phyloP scores from a whole-genome alignment of 768 basidiomycete species.

The Suillus brevipes region DNA sequence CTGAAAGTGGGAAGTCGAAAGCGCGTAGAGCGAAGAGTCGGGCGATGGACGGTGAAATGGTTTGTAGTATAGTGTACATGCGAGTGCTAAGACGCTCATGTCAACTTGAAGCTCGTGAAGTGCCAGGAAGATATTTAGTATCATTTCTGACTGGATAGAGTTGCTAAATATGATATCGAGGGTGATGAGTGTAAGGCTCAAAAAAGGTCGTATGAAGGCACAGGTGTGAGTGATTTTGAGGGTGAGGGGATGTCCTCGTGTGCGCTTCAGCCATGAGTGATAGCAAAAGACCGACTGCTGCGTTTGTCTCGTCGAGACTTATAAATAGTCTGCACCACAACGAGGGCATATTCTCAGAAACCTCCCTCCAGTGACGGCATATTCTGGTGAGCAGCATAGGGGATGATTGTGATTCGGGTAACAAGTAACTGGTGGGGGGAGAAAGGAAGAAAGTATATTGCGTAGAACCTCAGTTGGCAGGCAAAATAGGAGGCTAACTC shows the following conservation, averaged over 20 bases:
- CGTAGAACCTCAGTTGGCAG: not conserved
- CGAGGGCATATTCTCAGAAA: not conserved
- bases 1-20: not conserved
- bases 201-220: not conserved
- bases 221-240: not conserved
- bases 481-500: not conserved
- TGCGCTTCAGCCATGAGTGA: not conserved
- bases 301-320: not conserved
- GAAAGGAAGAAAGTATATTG: not conserved
- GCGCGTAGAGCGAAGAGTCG: not conserved
- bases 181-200: not conserved
- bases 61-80: no score
- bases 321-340: not conserved
- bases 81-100: not conserved
- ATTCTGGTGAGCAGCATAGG: not conserved
- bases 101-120: not conserved
- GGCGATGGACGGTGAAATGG: not conserved
- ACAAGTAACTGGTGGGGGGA: not conserved
- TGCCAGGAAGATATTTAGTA: not conserved
- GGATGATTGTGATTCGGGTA: not conserved
- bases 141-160: not conserved
- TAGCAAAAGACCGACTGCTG: not conserved
- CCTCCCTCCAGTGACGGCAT: not conserved
- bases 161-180: constrained; percentile 7
- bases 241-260: not conserved